These are phyloP conservation scores for Exophiala alcalophila DNA, from an alignment of 2,329 filamentous ascomycete genomes.

Conservation along the genomic window DNA sequence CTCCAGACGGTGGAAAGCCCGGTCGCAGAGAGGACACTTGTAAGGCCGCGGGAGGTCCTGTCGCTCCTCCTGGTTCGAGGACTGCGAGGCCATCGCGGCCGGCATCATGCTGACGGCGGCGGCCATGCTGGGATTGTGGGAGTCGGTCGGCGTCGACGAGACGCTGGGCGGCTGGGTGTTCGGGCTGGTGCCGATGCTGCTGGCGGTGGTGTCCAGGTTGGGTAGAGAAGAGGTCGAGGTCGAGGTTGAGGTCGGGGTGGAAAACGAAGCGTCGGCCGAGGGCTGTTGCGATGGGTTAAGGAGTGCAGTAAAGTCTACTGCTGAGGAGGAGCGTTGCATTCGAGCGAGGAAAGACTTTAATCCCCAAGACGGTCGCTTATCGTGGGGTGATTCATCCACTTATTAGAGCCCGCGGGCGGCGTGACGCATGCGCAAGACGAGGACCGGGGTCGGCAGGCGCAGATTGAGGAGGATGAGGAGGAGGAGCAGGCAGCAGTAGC, in stretches of 20 bases:
- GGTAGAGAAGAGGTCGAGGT: conserved; percentile 8
- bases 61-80: conserved; percentile 61
- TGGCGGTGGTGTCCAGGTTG: conserved; percentile 29
- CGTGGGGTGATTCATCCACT: conserved; percentile 29
- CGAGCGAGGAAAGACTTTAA: conserved; percentile 23
- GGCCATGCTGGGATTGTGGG: conserved; percentile 41
- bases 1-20: conserved; percentile 96
- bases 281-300: conserved; percentile 28
- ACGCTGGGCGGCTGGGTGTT: conserved; percentile 1
- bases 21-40: conserved; percentile 97
- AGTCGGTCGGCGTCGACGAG: conserved; percentile 24
- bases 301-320: conserved; percentile 31
- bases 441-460: conserved; percentile 24
- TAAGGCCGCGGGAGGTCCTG: conserved; percentile 92
- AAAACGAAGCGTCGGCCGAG: conserved; percentile 11
- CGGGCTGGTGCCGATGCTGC: conserved; percentile 30
- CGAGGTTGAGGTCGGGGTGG: conserved; percentile 24
- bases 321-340: conserved; percentile 32
- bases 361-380: conserved; percentile 30
- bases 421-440: conserved; percentile 21
- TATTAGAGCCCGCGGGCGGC: conserved; percentile 12
- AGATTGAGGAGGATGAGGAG: conserved; percentile 18
- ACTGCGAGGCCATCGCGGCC: conserved; percentile 43
- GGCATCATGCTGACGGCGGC: conserved; percentile 46
- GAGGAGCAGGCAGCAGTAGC: conserved; percentile 12